Evolutionary conservation across 768 basidiomycete species (phyloP), one percentile per base, ranked within the genome.

Genomic region (Russula sp.): DNA sequence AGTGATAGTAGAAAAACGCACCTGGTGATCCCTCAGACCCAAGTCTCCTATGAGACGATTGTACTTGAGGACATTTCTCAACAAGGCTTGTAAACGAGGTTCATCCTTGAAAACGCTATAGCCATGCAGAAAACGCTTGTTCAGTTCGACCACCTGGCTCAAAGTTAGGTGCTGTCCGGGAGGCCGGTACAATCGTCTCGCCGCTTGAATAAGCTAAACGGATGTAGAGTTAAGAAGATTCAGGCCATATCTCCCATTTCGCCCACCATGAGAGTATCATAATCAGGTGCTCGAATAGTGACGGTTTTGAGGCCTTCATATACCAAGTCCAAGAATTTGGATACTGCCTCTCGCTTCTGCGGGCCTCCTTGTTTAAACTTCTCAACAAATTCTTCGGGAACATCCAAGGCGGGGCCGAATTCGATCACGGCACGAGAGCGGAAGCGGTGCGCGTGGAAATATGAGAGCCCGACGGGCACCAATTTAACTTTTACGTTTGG

Each of bases 391-490:
- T 95, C 93, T 5, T 73, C 69, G n/a, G 96, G 94, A n/a, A 98
- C 91, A 69, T 93, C 89, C 63, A 98, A 75, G 9, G 95, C 91
- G 2, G 83, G 77, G 7, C 97, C 97, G 72, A 98, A 99, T 71
- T 99, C 97, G 52, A 99, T 89, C 32, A 99, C 97, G 7, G 94
- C 97, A 59, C 97, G 85, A 14, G 94, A 97, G 38, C 97, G 87
- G 78, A 98, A 99, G 65, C 87, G 86, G 75, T 67, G 79, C 71
- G 63, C 82, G 68, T 67, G 66, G 46, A 67, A 67, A 38, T 67
- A 67, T 10, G 66, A 67, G 16, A 67, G 58, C 11, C 84, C 84
- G 61, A 84, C 83, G 32, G 83, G 84, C 11, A 84, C 94, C 64
- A 99, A 92, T 73, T 92, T 90, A 70, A 99, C 93, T 65, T 85